These are phyloP conservation scores for Adansonia rubrostipa DNA, from an alignment of 441 rosid genomes.

Conservation along the genomic window DNA sequence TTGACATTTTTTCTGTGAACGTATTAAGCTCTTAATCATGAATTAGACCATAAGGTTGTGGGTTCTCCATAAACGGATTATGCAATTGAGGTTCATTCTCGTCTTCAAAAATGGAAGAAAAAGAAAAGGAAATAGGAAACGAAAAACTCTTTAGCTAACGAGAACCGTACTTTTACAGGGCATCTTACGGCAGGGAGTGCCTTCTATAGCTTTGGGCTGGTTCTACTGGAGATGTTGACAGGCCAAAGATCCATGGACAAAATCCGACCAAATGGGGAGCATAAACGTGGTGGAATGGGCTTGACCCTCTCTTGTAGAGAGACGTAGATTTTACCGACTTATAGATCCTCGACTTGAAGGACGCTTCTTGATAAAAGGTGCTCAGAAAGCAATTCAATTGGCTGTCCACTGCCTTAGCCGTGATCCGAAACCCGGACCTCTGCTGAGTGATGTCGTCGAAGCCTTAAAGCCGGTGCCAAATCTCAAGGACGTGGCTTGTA, in stretches of 20 bases:
- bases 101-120: background rate
- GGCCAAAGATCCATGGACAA: conserved; percentile 60
- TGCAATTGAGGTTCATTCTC: background rate
- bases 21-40: background rate
- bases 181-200: conserved; percentile 57
- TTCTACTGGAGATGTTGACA: conserved; percentile 55
- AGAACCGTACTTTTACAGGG: conserved; percentile 38
- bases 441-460: conserved; percentile 51
- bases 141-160: background rate
- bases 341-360: conserved; percentile 48
- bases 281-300: conserved; percentile 50
- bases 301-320: conserved; percentile 37
- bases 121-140: background rate
- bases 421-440: conserved; percentile 48
- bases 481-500: conserved; percentile 43
- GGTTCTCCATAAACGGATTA: background rate
- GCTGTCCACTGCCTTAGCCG: conserved; percentile 45
- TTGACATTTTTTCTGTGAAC: background rate
- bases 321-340: conserved; percentile 37
- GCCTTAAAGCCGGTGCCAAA: conserved; percentile 32
- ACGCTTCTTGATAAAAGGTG: conserved; percentile 39
- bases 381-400: conserved; percentile 49
- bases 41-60: background rate
- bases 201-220: conserved; percentile 61
- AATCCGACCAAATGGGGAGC: conserved; percentile 46